Percentiles rank a stretch among this genome's conserved stretches.
Evolutionary conservation across 768 basidiomycete species (phyloP).

Genomic region (Neoboletus magnificus): DNA sequence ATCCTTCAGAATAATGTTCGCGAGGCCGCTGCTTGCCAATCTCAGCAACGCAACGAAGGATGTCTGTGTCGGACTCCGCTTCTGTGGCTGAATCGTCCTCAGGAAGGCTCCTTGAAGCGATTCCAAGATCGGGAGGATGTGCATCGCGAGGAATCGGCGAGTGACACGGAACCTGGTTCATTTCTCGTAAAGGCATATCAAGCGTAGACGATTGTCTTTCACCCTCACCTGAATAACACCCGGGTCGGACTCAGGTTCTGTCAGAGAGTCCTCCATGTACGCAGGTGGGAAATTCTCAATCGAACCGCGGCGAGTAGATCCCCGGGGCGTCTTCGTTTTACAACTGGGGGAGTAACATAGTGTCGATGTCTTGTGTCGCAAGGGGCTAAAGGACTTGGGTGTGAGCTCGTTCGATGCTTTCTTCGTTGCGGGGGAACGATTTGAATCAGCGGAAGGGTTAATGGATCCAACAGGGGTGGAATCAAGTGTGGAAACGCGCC

Average conservation of each 20-base stretch:
- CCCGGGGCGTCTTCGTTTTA: background rate
- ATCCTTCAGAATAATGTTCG: background rate
- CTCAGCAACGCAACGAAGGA: constrained; percentile 16
- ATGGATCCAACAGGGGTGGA: constrained; percentile 4
- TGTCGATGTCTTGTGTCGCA: background rate
- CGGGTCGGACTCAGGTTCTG: constrained; percentile 32
- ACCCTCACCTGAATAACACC: constrained; percentile 10
- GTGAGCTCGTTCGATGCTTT: background rate
- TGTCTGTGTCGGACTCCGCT: constrained; percentile 33
- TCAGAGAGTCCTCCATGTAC: constrained; percentile 25
- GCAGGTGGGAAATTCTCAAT: constrained; percentile 3
- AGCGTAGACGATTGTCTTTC: background rate
- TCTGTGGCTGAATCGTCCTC: constrained; percentile 31
- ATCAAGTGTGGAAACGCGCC: background rate
- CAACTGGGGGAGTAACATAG: constrained; percentile 1
- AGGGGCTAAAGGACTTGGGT: background rate
- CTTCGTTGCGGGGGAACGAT: background rate
- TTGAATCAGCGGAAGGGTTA: background rate
- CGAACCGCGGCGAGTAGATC: background rate
- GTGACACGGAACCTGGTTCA: background rate
- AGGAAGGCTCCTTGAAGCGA: background rate
- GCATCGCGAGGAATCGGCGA: background rate
- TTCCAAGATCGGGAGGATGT: background rate
- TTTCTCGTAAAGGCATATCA: background rate
- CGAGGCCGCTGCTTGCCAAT: constrained; percentile 12